phyloP scores from a whole-genome alignment of 257 asterid species.

The Solanum sparsipilum region DNA sequence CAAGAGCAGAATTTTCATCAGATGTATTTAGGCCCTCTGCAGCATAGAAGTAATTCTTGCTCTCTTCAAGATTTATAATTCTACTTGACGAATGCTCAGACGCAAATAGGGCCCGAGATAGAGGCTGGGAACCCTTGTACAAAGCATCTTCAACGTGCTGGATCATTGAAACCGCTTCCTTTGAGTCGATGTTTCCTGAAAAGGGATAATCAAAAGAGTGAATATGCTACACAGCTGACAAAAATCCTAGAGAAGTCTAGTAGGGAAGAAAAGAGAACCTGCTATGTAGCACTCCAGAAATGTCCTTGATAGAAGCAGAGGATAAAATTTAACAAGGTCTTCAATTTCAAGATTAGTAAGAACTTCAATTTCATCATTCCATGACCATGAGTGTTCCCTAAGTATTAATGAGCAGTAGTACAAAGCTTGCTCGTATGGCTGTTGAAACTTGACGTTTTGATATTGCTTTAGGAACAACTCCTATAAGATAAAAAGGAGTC shows the following conservation, averaged over 20 bases:
- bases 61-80: conserved; percentile 66
- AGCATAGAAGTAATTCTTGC: conserved; percentile 47
- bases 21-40: conserved; percentile 77
- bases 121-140: conserved; percentile 54
- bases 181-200: conserved; percentile 69
- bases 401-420: conserved; percentile 63
- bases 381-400: conserved; percentile 64
- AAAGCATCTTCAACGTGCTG: conserved; percentile 61
- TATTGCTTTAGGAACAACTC: conserved; percentile 62
- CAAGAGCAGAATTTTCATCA: conserved; percentile 87
- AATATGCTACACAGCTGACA: not conserved
- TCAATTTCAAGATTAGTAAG: conserved; percentile 65
- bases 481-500: conserved; percentile 14
- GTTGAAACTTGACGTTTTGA: conserved; percentile 81
- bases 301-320: conserved; percentile 72
- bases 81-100: conserved; percentile 78
- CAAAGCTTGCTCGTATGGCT: conserved; percentile 95
- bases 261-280: conserved; percentile 33
- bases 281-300: conserved; percentile 80
- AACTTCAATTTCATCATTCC: conserved; percentile 68
- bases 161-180: conserved; percentile 72
- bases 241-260: not conserved
- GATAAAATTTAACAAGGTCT: conserved; percentile 55
- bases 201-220: conserved; percentile 12
- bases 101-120: conserved; percentile 57